Base-by-base conservation (phyloP, 768 basidiomycete genomes). In the Collybia sordida region DNA sequence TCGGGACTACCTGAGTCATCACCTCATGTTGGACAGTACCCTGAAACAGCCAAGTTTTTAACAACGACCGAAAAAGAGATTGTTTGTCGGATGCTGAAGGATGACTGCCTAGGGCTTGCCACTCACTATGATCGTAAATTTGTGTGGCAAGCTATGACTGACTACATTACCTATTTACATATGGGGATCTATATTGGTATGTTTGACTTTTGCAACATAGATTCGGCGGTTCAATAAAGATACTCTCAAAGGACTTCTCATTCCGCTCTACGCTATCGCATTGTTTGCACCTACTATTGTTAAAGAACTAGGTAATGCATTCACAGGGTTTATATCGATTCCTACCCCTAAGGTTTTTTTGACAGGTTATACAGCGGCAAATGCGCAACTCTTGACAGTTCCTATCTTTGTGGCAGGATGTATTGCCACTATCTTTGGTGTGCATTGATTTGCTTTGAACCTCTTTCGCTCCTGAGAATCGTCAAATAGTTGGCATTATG, bases 1-100 rank as follows among this genome's bases (percentile, higher is more conserved):
- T 36, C n/a, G 18, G 43, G n/a, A 22, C 44, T 12, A 14, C 3
- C 8, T 11, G 9, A 14, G 4, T 14, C 19, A 49, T 34, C 8
- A 15, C 28, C 28, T 18, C 7, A 22, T 1, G 24, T 31, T 31
- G 6, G 14, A 52, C 51, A 79, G 77, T 82, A 78, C 61, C 80
- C 82, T 19, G 76, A 78, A 54, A 85, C 81, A 1, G 82, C 82
- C 9, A 70, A 64, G 22, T 85, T 83, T 66, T 63, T 84, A 47
- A 75, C 70, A 12, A 66, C 70, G 7, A 48, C 55, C 0, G 82
- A 84, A 57, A 71, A 70, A 39, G 55, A 46, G 35, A 57, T 64
- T 42, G 63, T 81, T 6, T 51, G 74, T 8, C 51, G 68, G 7
- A 63, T 75, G 67, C 59, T 81, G 45, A 73, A 71, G 52, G 68